Evolutionary conservation across 1,284 basidiomycete species (phyloP).

Genomic region (Pseudomicrostroma phylloplanum): DNA sequence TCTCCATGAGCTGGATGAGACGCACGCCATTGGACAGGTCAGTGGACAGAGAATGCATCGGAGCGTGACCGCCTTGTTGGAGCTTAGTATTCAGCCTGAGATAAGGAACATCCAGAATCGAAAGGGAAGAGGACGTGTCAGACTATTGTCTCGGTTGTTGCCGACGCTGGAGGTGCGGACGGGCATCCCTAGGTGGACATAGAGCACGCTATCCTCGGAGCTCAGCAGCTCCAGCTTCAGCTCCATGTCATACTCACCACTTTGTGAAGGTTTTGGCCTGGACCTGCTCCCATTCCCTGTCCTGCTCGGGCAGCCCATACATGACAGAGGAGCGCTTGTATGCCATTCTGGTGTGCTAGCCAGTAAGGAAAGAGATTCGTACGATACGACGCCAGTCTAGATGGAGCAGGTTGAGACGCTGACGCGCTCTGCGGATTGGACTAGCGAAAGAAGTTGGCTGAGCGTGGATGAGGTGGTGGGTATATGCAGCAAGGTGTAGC

Average conservation of each 20-base stretch:
- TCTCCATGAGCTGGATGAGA: slow-evolving; percentile 65
- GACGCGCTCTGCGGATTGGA: too few species aligned
- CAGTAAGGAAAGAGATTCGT: too few species aligned
- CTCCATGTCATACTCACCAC: slow-evolving; percentile 18
- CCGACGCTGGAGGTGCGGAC: background rate
- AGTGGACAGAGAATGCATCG: slow-evolving; percentile 81
- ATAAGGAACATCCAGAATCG: too few species aligned
- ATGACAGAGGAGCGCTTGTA: slow-evolving; percentile 36
- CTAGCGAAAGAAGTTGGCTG: too few species aligned
- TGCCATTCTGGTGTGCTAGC: slow-evolving; percentile 19
- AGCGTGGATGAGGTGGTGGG: too few species aligned
- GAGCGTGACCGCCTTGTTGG: slow-evolving; percentile 71
- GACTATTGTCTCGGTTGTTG: background rate
- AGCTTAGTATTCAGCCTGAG: slow-evolving; percentile 78
- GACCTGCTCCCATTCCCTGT: slow-evolving; percentile 43
- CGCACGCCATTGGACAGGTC: slow-evolving; percentile 93
- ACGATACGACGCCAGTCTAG: too few species aligned
- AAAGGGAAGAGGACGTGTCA: slow-evolving; percentile 55
- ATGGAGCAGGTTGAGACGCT: too few species aligned
- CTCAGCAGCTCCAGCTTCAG: too few species aligned
- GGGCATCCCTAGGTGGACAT: too few species aligned
- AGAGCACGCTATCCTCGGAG: too few species aligned
- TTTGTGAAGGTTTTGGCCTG: slow-evolving; percentile 47
- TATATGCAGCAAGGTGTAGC: too few species aligned
- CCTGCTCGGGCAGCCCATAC: slow-evolving; percentile 40